Conservation (phyloP, 169 alveolate species). For the Plasmodium vinckei region DNA sequence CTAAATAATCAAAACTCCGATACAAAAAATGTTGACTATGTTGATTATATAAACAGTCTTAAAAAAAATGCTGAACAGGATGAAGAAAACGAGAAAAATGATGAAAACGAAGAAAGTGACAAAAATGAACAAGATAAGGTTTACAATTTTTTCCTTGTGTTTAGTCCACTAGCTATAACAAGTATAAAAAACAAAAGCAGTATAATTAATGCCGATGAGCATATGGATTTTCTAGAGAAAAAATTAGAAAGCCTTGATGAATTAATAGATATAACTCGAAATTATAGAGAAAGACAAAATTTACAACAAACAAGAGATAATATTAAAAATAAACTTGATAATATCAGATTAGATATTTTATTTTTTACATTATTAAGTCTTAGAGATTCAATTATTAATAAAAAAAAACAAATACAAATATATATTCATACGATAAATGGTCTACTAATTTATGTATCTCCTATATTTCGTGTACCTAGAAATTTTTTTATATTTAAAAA, state of each 20-base stretch:
- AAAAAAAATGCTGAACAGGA: neutral
- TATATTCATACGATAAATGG: slow-evolving; percentile 81
- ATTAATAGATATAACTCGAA: slow-evolving; percentile 7
- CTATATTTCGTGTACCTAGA: slow-evolving; percentile 84
- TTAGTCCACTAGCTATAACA: slow-evolving; percentile 65
- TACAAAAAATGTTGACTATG: neutral
- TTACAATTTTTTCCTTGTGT: slow-evolving; percentile 26
- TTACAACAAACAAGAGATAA: slow-evolving; percentile 20
- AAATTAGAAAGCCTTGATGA: slow-evolving; percentile 16
- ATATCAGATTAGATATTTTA: slow-evolving; percentile 65
- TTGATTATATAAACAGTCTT: neutral
- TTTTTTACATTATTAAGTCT: slow-evolving; percentile 82
- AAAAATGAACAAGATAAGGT: slow-evolving; percentile 7
- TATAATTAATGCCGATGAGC: slow-evolving; percentile 74
- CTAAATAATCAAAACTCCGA: neutral
- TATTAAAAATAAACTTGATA: slow-evolving; percentile 37
- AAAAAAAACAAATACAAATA: slow-evolving; percentile 77
- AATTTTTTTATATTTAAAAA: slow-evolving; percentile 84
- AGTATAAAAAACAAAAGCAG: slow-evolving; percentile 47
- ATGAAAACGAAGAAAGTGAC: neutral
- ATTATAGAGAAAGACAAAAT: slow-evolving; percentile 15
- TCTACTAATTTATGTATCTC: slow-evolving; percentile 76
- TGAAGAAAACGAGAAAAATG: neutral
- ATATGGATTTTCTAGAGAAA: slow-evolving; percentile 27
- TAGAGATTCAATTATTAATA: slow-evolving; percentile 83